Evolutionary conservation across 441 rosid genomes (phyloP).

Genomic region (Pelargonium cotyledonis): DNA sequence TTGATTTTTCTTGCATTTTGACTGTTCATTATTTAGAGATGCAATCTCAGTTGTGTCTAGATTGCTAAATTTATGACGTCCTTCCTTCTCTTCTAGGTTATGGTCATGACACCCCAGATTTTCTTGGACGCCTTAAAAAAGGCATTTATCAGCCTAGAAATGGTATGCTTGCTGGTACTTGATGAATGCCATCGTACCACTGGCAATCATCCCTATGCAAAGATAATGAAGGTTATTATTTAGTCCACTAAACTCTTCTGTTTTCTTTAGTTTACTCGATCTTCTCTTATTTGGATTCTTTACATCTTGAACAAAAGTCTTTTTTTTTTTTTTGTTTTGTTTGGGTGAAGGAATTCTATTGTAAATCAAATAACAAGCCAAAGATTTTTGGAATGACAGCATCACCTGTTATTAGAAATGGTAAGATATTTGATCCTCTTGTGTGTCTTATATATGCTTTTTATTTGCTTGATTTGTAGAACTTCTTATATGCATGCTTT

Average conservation of each 20-base stretch:
- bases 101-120: conserved; percentile 93
- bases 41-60: background rate
- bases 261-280: conserved; percentile 9
- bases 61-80: background rate
- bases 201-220: conserved; percentile 73
- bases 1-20: too few species aligned
- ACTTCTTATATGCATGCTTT: background rate
- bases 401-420: conserved; percentile 54
- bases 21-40: too few species aligned
- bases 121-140: conserved; percentile 70
- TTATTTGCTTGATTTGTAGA: background rate
- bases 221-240: conserved; percentile 66
- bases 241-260: conserved; percentile 9
- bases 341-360: conserved; percentile 68
- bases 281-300: background rate
- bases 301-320: background rate
- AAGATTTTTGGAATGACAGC: conserved; percentile 89
- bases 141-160: conserved; percentile 53
- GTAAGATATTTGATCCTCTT: conserved; percentile 28
- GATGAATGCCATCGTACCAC: conserved; percentile 87
- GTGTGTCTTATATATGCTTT: conserved; percentile 6
- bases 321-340: background rate
- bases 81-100: conserved; percentile 41
- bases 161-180: conserved; percentile 53
- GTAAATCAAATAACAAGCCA: conserved; percentile 54